Percentiles rank a stretch among this genome's conserved stretches.
Evolutionary conservation across 352 stramenopile genomes (phyloP).

Genomic region (Globisporangium splendens): DNA sequence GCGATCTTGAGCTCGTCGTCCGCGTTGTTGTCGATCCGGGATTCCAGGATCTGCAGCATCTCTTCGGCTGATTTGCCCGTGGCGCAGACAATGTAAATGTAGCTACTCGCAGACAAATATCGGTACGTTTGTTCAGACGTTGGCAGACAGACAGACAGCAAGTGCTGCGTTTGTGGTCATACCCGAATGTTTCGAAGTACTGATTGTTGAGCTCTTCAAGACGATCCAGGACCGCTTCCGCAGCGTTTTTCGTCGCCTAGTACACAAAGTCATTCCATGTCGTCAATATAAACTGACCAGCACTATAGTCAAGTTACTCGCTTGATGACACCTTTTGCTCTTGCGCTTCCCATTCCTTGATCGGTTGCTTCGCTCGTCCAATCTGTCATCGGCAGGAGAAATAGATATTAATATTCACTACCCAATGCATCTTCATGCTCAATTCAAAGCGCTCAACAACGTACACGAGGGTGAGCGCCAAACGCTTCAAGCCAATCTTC

Average conservation of each 20-base stretch:
- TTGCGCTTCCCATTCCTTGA: constrained; percentile 71
- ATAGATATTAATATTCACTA: not conserved
- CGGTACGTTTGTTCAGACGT: too few species aligned
- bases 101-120: constrained; percentile 21
- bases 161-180: not conserved
- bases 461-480: constrained; percentile 52
- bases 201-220: constrained; percentile 62
- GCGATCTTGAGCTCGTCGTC: constrained; percentile 56
- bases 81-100: constrained; percentile 81
- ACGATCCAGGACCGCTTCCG: constrained; percentile 44
- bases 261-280: too few species aligned
- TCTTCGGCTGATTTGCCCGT: constrained; percentile 73
- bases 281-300: too few species aligned
- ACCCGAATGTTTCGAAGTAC: constrained; percentile 74
- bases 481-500: constrained; percentile 75
- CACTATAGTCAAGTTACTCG: too few species aligned
- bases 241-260: constrained; percentile 52
- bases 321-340: constrained; percentile 47
- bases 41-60: constrained; percentile 72
- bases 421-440: not conserved
- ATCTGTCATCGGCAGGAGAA: constrained; percentile 29
- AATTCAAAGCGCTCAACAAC: constrained; percentile 1
- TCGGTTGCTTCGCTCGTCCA: constrained; percentile 56
- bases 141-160: not conserved
- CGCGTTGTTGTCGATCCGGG: constrained; percentile 36